phyloP scores from a whole-genome alignment of 2,329 filamentous ascomycete genomes.

The Epichloe coenophiala region DNA sequence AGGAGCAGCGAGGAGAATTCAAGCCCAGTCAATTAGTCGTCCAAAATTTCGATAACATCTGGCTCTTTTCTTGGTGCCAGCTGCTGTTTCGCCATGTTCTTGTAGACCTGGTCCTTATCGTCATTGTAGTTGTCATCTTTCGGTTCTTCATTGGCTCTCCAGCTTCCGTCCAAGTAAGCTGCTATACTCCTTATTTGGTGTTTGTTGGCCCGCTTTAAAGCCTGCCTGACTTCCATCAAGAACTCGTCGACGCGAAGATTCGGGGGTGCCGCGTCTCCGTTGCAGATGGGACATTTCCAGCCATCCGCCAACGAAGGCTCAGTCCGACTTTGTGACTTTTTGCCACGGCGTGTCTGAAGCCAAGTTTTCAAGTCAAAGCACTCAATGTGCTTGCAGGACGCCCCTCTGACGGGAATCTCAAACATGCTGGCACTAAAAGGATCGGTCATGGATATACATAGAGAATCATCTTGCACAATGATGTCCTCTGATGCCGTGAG shows the following conservation, averaged over 20 bases:
- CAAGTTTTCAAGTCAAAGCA: slow-evolving; percentile 85
- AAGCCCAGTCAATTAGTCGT: slow-evolving; percentile 8
- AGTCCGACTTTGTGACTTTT: slow-evolving; percentile 15
- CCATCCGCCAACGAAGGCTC: slow-evolving; percentile 50
- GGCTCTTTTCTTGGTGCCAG: background rate
- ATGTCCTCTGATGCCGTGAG: slow-evolving; percentile 41
- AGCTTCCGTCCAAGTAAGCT: slow-evolving; percentile 18
- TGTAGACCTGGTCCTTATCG: background rate
- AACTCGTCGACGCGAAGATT: slow-evolving; percentile 63
- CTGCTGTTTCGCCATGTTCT: background rate
- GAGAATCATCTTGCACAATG: slow-evolving; percentile 39
- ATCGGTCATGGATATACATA: slow-evolving; percentile 49
- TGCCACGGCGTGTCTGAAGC: slow-evolving; percentile 49
- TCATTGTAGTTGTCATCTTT: slow-evolving; percentile 14
- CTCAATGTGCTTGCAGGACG: slow-evolving; percentile 60
- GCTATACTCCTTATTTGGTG: slow-evolving; percentile 17
- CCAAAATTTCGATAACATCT: slow-evolving; percentile 16
- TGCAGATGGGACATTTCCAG: slow-evolving; percentile 83
- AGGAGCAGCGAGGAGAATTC: background rate
- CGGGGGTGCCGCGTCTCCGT: slow-evolving; percentile 60
- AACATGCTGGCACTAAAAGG: slow-evolving; percentile 55
- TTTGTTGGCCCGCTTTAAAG: slow-evolving; percentile 25
- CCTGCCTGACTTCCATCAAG: slow-evolving; percentile 45
- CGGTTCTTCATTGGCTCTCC: slow-evolving; percentile 18
- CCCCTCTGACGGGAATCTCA: slow-evolving; percentile 57